Base-by-base conservation (phyloP, 768 basidiomycete genomes). In the Obba rivulosa region DNA sequence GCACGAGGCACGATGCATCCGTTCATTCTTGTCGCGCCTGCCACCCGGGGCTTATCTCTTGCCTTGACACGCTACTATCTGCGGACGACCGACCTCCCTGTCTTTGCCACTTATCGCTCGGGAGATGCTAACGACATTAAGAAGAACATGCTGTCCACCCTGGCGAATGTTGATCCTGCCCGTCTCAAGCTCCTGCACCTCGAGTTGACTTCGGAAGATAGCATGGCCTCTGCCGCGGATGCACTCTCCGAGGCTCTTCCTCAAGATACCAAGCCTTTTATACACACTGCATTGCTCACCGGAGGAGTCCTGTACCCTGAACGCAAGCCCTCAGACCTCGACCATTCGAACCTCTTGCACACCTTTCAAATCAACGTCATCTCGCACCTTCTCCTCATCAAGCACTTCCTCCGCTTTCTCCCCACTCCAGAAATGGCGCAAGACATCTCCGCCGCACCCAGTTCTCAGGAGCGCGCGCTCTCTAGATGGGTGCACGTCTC, bases 401-500 rank as follows among this genome's bases (percentile, higher is more conserved):
- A 81, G 61, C 77, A 81, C 60, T 83, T 82, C 58, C 72, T 73
- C 17, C 74, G 67, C 41, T 83, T 81, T 65, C 73, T 82, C 37
- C 80, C 79, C 4, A 50, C 60, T 4, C 45, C 65, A 11, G 23
- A 28, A 28, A 16, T 34, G 17, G 31, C 18, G 8, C 14, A 43
- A 17, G 1, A 18, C 41, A 7, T 37, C n/a, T 46, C 24, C 54
- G n/a, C 8, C n/a, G 9, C 14, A 38, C 16, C 16, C 16, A n/a
- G 8, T 20, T 38, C 37, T 60, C 21, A 45, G 39, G 53, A 13
- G 54, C 52, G 8, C 41, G 43, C n/a, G 31, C 72, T 70, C 3
- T 62, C 78, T 20, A 80, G 77, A 56, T 81, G 79, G 80, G 75
- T 78, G 20, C 80, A 83, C 59, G 63, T 81, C 47, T 74, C 77